Base-by-base conservation (phyloP, 352 stramenopile genomes). In the Phytophthora capsici region DNA sequence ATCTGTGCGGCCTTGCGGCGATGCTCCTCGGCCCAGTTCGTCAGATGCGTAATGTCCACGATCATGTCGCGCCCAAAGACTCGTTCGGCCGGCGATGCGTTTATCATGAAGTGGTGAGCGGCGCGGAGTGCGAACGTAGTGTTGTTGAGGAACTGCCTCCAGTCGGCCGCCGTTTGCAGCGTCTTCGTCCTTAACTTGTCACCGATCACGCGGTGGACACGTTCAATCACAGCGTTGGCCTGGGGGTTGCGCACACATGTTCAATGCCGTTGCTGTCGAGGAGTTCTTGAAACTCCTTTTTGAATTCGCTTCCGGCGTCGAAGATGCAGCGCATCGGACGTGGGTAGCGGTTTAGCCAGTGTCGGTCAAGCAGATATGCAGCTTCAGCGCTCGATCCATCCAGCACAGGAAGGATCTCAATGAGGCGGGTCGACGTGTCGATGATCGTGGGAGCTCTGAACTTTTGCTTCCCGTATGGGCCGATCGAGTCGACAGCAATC, bases 231-330 rank as follows among this genome's bases (percentile, higher is more conserved):
- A 3, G 34, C 45, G 14, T 64, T 57, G 2, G 46, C 26, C 4
- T 64, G 32, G 0, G 41, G 55, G 25, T 48, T 63, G 8, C 22
- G 28, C 4, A n/a, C 0, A n/a, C 45, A 10, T 2, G 9, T n/a
- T 63, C 44, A 4, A 55, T 26, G 12, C 52, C 52, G 17, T 50
- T 44, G 40, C 52, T 59, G 10, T 51, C n/a, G 10, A 55, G 28
- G 2, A 44, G n/a, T 28, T 55, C 30, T 9, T 28, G 6, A 10
- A 53, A 53, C 7, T 53, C 28, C 0, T 28, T 41, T 17, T 58
- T 62, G 6, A 57, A 50, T 13, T 57, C 32, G 6, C 17, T 56
- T 1, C 36, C 54, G 4, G 28, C n/a, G 6, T 53, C 54, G 16
- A 30, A 37, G 7, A 53, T 61, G 17, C 28, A 34, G 3, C 53